Evolutionary conservation across 2,329 filamentous ascomycete genomes (phyloP), one percentile per base, ranked within the genome.

Genomic region (Biscogniauxia sp.): DNA sequence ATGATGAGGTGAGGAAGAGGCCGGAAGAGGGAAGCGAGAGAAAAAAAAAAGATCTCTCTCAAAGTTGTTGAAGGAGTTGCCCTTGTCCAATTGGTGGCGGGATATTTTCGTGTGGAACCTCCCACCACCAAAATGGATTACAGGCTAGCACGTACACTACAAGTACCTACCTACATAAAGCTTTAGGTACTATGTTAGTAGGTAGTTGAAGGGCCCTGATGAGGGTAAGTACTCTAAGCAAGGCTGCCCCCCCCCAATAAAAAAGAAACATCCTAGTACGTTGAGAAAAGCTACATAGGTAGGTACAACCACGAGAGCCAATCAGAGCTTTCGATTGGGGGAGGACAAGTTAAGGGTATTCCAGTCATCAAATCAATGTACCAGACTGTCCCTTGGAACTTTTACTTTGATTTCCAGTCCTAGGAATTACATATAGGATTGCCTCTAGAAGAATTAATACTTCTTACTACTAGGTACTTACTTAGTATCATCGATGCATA

Each of bases 31-130:
- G 64, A 53, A 55, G 54, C 20, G 51, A 57, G 56, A 58, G 59
- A 20, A 62, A 54, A 60, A 64, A 63, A 45, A 45, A 45, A 45
- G 32, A 37, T 37, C 32, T 37, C 32, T 37, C 32, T 37, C 32
- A 45, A 45, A 45, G 15, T 8, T 62, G 64, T 68, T 68, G 68
- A 62, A 65, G 57, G 60, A 58, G 57, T 52, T 51, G 6, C 50
- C 9, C 5, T 0, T 1, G 1, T 37, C 20, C 68, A 64, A 72
- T 72, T 72, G 70, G 70, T 32, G 37, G 59, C 59, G 54, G 57
- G 28, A 61, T 61, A 61, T 64, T 69, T 68, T 64, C 65, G 64
- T 71, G 66, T 71, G 66, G 62, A 50, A 25, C 45, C 37, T 20
- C 49, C 55, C 13, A 20, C 32, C 32, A 41, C 25, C 15, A 23